These are phyloP conservation scores for Hygrocybe punicea DNA, from an alignment of 768 basidiomycete genomes.

Conservation along the genomic window DNA sequence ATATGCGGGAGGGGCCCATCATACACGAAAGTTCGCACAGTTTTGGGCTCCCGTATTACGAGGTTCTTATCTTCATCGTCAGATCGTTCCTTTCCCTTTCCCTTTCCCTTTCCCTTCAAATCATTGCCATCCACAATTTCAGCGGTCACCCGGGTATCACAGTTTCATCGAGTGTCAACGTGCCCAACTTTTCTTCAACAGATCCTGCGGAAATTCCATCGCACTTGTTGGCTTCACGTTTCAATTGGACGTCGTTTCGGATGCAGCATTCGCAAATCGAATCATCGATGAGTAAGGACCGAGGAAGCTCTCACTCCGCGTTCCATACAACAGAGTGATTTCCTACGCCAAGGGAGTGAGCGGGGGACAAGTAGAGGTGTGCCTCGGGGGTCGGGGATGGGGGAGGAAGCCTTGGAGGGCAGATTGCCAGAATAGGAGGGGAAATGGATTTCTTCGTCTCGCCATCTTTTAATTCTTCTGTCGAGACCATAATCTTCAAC, in stretches of 20 bases:
- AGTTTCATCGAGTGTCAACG: conserved; percentile 9
- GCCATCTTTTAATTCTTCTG: background rate
- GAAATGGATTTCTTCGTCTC: conserved; percentile 9
- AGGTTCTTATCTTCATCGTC: background rate
- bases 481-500: too few relatives aligned
- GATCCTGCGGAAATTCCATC: conserved; percentile 25
- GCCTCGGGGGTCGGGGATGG: conserved; percentile 34
- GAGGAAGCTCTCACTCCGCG: conserved; percentile 53
- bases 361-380: conserved; percentile 48
- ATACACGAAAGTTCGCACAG: conserved; percentile 14
- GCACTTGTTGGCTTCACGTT: conserved; percentile 9
- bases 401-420: conserved; percentile 22
- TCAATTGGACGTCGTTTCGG: conserved; percentile 23
- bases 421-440: conserved; percentile 27
- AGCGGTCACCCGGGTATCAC: background rate
- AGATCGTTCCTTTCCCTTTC: conserved; percentile 14
- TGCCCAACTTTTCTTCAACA: conserved; percentile 13
- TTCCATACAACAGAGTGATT: conserved; percentile 53
- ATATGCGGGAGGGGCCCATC: conserved; percentile 27
- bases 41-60: conserved; percentile 3
- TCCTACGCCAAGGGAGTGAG: conserved; percentile 39
- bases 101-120: conserved; percentile 8
- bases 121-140: conserved; percentile 1
- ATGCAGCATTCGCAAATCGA: conserved; percentile 41
- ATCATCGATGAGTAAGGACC: conserved; percentile 34